These are phyloP conservation scores for Stephania cephalantha DNA, from an alignment of 164 flowering plant genomes.

Conservation along the genomic window DNA sequence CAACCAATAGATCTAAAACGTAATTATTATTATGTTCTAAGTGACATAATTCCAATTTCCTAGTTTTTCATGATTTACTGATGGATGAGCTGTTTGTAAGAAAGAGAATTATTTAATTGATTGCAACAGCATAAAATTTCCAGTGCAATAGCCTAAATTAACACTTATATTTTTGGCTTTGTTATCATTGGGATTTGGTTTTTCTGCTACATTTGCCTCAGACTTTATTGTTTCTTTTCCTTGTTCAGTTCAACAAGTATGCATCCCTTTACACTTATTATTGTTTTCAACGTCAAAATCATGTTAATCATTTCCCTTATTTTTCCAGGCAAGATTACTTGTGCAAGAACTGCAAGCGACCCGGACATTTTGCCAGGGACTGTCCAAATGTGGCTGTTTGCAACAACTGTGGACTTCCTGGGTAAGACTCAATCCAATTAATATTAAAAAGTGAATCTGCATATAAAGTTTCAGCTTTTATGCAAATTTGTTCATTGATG, in stretches of 20 bases:
- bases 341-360: slow-evolving; percentile 44
- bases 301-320: not conserved
- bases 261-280: not conserved
- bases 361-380: slow-evolving; percentile 51
- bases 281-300: not conserved
- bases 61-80: not conserved
- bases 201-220: not conserved
- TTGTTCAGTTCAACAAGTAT: not conserved
- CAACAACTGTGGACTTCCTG: slow-evolving; percentile 49
- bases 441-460: not conserved
- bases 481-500: not conserved
- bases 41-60: not conserved
- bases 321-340: slow-evolving; percentile 30
- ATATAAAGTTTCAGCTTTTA: not conserved
- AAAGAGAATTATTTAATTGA: not conserved
- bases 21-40: not conserved
- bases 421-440: slow-evolving; percentile 20
- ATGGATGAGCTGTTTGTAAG: not conserved
- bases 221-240: not conserved
- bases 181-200: not conserved
- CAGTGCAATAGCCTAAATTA: not conserved
- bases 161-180: not conserved
- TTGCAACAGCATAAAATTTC: not conserved
- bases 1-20: not conserved
- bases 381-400: slow-evolving; percentile 40